Evolutionary conservation across 176 grass and related monocot species (phyloP).

Genomic region (Pontederia crassipes): DNA sequence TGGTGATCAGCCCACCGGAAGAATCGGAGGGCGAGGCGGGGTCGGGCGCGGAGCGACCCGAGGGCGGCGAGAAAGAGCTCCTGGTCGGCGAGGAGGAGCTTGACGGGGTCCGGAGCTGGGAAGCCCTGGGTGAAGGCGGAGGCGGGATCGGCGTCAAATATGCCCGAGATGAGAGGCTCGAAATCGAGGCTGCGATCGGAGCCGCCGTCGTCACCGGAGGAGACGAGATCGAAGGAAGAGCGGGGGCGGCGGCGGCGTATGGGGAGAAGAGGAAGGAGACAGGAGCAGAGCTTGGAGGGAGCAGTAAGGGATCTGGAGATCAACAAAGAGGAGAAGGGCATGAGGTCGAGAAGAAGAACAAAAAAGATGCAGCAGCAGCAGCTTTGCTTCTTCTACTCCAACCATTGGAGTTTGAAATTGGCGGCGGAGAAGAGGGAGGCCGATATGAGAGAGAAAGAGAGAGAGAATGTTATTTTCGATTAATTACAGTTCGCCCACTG

Average conservation of each 20-base stretch:
- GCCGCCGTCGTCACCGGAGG: too few relatives aligned
- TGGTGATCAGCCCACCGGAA: constrained; percentile 77
- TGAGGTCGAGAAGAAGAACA: too few relatives aligned
- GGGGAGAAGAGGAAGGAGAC: too few relatives aligned
- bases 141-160: constrained; percentile 10
- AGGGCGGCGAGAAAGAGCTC: constrained; percentile 23
- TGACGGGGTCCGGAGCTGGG: constrained; percentile 14
- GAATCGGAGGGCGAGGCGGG: constrained; percentile 43
- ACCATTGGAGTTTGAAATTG: too few relatives aligned
- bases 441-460: background rate
- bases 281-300: too few relatives aligned
- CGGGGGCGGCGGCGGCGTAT: too few relatives aligned
- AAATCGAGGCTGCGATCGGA: background rate
- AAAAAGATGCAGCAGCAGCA: too few relatives aligned
- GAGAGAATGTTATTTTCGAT: background rate
- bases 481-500: too few relatives aligned
- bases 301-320: too few relatives aligned
- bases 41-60: constrained; percentile 26
- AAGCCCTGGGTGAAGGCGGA: constrained; percentile 16
- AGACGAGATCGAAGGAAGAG: too few relatives aligned
- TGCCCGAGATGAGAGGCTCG: constrained; percentile 14
- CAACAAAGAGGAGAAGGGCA: too few relatives aligned
- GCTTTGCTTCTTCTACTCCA: too few relatives aligned
- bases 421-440: background rate
- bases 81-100: constrained; percentile 14